Evolutionary conservation across 768 basidiomycete genomes (phyloP), one percentile per base, ranked within the genome.

Genomic region (Psilocybe tampanensis): DNA sequence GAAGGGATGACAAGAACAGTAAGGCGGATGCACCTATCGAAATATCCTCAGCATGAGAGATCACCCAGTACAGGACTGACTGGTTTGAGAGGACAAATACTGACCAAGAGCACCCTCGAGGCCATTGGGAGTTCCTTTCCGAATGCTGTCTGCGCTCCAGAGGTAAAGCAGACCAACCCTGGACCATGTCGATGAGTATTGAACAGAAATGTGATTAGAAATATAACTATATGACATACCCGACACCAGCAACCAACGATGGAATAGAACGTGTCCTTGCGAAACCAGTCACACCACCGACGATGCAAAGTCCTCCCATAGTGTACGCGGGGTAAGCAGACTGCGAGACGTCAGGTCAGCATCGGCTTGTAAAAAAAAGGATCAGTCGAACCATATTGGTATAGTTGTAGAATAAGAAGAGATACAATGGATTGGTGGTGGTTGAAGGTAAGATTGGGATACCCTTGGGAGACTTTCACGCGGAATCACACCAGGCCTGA

Each of bases 131-230:
- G 84, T 81, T 34, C 90, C 88, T 66, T 82, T 90, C 58, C 86
- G 85, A 61, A 94, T 89, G 66, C 77, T 79, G 59, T 90, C 82
- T 34, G 86, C 92, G 54, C 90, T 88, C 83, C 86, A 93, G 22
- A 92, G 77, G 71, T 90, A 94, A 47, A 92, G 77, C 17, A 83
- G 74, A 57, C 92, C 92, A 44, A 94, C 90, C 63, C 90, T 92
- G 44, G 13, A 55, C 60, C 0, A 29, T n/a, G 29, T n/a, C 36
- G 15, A 44, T 43, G 36, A 44, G 8, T 21, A 21, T 24, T 22
- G 13, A 18, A 2, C 19, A 43, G 22, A 42, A n/a, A 22, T 29
- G 8, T 34, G 36, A n/a, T 42, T 18, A 19, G 22, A 32, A 32
- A n/a, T n/a, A 17, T n/a, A n/a, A n/a, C 8, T 3, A 44, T 3